Conservation (phyloP, 495 filamentous ascomycete species). For the Penicillium salamii region DNA sequence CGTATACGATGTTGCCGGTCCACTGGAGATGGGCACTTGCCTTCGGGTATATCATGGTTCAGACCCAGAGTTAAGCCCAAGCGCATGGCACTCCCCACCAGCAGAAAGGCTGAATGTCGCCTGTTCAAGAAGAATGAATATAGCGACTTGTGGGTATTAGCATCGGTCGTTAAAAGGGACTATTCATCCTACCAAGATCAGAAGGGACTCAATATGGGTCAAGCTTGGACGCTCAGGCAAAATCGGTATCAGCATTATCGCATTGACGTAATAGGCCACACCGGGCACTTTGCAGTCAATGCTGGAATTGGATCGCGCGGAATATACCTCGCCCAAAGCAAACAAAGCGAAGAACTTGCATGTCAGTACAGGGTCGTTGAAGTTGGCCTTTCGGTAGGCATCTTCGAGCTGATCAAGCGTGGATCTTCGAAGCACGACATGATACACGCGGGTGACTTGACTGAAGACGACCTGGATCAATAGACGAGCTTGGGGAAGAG, state of each 20-base stretch:
- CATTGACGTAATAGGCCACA: slow-evolving; percentile 28
- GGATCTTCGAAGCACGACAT: slow-evolving; percentile 25
- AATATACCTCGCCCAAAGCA: slow-evolving; percentile 33
- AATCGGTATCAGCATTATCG: slow-evolving; percentile 30
- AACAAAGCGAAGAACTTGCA: slow-evolving; percentile 33
- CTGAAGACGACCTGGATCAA: slow-evolving; percentile 25
- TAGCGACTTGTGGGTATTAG: slow-evolving; percentile 20
- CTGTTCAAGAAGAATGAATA: slow-evolving; percentile 34
- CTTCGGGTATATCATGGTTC: slow-evolving; percentile 32
- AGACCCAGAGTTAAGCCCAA: slow-evolving; percentile 28
- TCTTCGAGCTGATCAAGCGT: slow-evolving; percentile 25
- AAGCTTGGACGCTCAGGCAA: slow-evolving; percentile 27
- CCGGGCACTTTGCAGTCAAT: slow-evolving; percentile 25
- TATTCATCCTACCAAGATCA: slow-evolving; percentile 20
- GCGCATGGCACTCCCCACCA: slow-evolving; percentile 31
- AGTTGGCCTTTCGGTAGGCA: slow-evolving; percentile 12
- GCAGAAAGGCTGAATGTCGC: slow-evolving; percentile 28
- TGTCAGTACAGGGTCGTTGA: slow-evolving; percentile 22
- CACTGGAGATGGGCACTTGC: slow-evolving; percentile 21
- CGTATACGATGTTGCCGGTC: slow-evolving; percentile 30
- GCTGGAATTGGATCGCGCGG: slow-evolving; percentile 9
- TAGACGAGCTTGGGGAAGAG: slow-evolving; percentile 21
- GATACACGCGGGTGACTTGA: slow-evolving; percentile 28
- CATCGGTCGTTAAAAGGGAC: not conserved
- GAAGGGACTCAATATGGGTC: slow-evolving; percentile 23